Base-by-base conservation (phyloP, 116 monocot genomes). In the Posidonia oceanica region DNA sequence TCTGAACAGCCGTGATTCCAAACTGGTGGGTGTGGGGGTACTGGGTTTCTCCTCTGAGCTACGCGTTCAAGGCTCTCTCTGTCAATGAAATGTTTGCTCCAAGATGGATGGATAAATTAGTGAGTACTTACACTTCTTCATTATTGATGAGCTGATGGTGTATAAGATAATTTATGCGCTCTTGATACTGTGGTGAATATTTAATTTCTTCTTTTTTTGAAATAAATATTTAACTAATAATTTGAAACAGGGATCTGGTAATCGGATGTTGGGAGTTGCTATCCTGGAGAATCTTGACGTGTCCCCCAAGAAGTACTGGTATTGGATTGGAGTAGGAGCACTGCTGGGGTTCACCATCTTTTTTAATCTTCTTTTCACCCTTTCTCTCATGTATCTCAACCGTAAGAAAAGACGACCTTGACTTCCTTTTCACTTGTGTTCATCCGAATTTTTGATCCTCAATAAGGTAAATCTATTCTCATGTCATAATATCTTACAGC, bases 311-410 rank as follows among this genome's bases (percentile, higher is more conserved):
- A 68, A 76, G 7, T 79, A 75, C 52, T 94, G 94, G 89, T 93
- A 77, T 66, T 93, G 93, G 93, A 89, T 87, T 54, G 89, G 89
- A 69, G 80, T 72, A 44, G 81, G 55, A 16, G 84, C 75, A 42
- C 87, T 93, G 55, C 44, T 93, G 2, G 86, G 83, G 0, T 93
- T 84, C 75, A 74, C 75, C 42, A 67, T 93, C 64, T 71, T 93
- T 68, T 93, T 93, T 79, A 93, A 93, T 57, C 70, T 89, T 13
- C 75, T 93, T 15, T 93, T 87, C 76, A 87, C 86, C 10, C 61
- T 93, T 14, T 74, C 84, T 13, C 89, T 93, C 42, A 81, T 73
- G 77, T 89, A 79, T 72, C 83, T 93, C 61, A 80, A 83, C 64
- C 83, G 93, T 93, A 85, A 84, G 89, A 74, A 39, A 42, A 18